Base-by-base conservation (phyloP, 1,284 basidiomycete genomes). In the Pyrrhoderma lamaoense region DNA sequence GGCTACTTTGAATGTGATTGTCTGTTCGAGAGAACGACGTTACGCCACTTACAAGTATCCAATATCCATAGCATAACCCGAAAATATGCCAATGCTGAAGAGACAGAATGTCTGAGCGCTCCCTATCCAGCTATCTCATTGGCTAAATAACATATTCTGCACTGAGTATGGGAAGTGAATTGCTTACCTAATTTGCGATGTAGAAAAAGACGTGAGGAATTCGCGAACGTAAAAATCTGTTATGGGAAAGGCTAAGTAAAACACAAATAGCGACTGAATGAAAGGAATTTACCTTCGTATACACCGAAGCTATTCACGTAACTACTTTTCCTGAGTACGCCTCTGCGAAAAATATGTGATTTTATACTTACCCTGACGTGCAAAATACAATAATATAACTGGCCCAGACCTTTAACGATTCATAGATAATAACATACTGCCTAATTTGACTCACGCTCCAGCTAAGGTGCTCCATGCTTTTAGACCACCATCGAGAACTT, bases 1-100 rank as follows among this genome's bases (percentile, higher is more conserved):
- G 68, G 53, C 71, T 73, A 52, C 3, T 21, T 16, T 36, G 9
- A 34, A 8, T 37, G 11, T n/a, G 13, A 18, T 25, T 14, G 31
- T 18, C 16, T 3, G 19, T 7, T 22, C 2, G 8, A 21, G 31
- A 3, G 16, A 19, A 18, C 18, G 3, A 37, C 19, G 8, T 34
- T 3, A 14, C 4, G 21, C 21, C 4, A 21, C 52, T 45, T 35
- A 54, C 52, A 54, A 54, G 35, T 54, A 54, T 27, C 52, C 52
- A 8, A 44, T 27, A 36, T 54, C 52, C 44, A 54, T 47, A 9
- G 45, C 44, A 16, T 47, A 45, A 9, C 52, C 52, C 8, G 52
- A 47, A 16, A 54, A 34, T 16, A 54, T 49, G 16, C 52, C 52
- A 14, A 45, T 25, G 22, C 42, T 49, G 22, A 54, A 47, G 18